Evolutionary conservation across 1,139 yeast genomes (phyloP), one percentile per base, ranked within the genome.

Genomic region (Torulaspora globosa): DNA sequence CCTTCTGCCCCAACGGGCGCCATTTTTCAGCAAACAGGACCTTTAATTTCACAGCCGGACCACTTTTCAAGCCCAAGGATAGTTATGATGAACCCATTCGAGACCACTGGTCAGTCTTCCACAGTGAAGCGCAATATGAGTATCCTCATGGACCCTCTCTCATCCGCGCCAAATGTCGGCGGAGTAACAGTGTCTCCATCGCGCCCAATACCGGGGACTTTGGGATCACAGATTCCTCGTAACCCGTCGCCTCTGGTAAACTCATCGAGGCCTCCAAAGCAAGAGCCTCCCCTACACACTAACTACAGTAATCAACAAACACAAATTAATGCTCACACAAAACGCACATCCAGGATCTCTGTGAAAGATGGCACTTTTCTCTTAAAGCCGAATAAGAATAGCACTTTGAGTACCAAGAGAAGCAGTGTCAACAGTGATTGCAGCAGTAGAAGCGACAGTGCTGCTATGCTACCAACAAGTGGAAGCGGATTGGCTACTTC

Each of bases 71-170:
- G 46, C 3, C 44, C 46, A 31, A 28, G 51, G 19, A 48, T 48
- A 47, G 44, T 52, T 34, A 55, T 50, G 58, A 45, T 54, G 51
- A 63, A 62, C 41, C 68, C 67, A 3, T 63, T 60, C 19, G 65
- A 62, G 35, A 49, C 63, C 24, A 59, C 52, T 36, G 54, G 64
- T 2, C 56, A 66, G 12, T 39, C 57, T 5, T 53, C 63, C 2
- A 53, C 63, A 0, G 44, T 57, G 7, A 61, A 60, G 46, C 58
- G 70, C 46, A 60, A 63, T 39, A 58, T 62, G 64, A 65, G 70
- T 18, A 57, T 66, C 7, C 46, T 65, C 3, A 60, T 64, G 53
- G 71, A 67, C 48, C 70, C 70, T 1, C 51, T 67, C 11, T 68
- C 69, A 19, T 64, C 69, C 3, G 60, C 60, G 1, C 51, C 58